Evolutionary conservation across 2,329 filamentous ascomycete species (phyloP), one percentile per base, ranked within the genome.

Genomic region (Curvularia spicifera): DNA sequence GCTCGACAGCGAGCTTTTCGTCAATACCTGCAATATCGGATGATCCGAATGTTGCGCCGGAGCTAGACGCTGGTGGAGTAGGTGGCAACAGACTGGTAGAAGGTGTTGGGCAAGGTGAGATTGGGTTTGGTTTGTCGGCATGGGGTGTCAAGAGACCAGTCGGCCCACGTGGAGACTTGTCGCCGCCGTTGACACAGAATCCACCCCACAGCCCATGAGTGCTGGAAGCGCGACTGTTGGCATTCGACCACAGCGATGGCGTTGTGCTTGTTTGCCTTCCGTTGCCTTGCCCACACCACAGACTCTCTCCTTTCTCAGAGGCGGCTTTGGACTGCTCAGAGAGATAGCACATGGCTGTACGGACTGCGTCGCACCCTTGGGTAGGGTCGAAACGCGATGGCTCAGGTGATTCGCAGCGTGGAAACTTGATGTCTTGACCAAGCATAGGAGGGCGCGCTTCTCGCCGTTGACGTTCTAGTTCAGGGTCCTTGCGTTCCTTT

Each of bases 381-480:
- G 91, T 89, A 0, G 90, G 88, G 71, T 96, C 92, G 69, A 96
- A 89, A 69, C 91, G 88, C 15, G 93, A 96, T 53, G 88, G 86
- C 75, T 94, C 89, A 5, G 94, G 94, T 26, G 93, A 97, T 9
- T 85, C 83, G 73, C 92, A 97, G 73, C 85, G 86, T 33, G 92
- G 91, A 74, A 97, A 96, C 26, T 83, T 81, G 53, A 98, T 84
- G 65, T 96, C 90, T 56, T 82, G 80, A 55, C 94, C 94, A 10
- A 97, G 85, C 93, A 98, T 96, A 9, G 94, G 94, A 40, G 94
- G 94, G 42, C 83, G 84, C 26, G 84, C 83, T 43, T 81, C 80
- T 59, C 87, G 87, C 22, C 82, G 82, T 79, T 87, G 84, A 26
- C 82, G 80, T 60, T 82, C 79, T 39, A 86, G 64, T 57, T 81